Evolutionary conservation across 106 monocot species (phyloP).

Genomic region (Iris macrosiphon): DNA sequence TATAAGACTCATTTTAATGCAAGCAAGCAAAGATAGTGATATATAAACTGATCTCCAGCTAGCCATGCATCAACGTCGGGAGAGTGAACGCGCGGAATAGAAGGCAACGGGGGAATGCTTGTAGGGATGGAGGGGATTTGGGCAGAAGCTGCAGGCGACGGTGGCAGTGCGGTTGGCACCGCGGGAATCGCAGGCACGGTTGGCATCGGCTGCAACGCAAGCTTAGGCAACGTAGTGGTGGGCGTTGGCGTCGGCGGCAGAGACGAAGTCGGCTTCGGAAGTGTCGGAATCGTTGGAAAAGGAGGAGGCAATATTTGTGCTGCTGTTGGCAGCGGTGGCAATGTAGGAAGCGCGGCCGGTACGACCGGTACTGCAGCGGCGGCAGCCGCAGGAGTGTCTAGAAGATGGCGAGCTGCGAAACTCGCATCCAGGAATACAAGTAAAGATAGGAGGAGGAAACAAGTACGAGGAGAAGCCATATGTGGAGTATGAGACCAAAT

Average conservation of each 20-base stretch:
- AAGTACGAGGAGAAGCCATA: conserved; percentile 1
- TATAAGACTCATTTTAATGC: no score
- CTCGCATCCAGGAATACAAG: background rate
- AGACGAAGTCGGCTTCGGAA: conserved; percentile 6
- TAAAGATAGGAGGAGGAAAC: background rate
- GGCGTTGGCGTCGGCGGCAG: conserved; percentile 7
- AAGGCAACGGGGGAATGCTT: background rate
- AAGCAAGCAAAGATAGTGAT: no score
- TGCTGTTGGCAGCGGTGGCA: background rate
- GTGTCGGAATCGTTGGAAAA: conserved; percentile 6
- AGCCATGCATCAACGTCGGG: no score
- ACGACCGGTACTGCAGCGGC: background rate
- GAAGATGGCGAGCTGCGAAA: conserved; percentile 9
- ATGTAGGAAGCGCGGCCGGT: background rate
- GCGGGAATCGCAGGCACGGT: background rate
- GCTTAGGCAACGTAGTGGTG: conserved; percentile 8
- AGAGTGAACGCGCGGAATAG: no score
- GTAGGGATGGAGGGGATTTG: background rate
- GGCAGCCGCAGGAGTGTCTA: conserved; percentile 7
- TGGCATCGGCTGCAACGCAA: background rate
- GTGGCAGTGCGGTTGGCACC: background rate
- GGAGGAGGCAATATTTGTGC: conserved; percentile 1
- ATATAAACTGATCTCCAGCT: no score
- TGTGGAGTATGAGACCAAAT: background rate
- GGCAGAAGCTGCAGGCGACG: background rate